Evolutionary conservation across 2,329 filamentous ascomycete genomes (phyloP), one percentile per base, ranked within the genome.

Genomic region (Septoria linicola): DNA sequence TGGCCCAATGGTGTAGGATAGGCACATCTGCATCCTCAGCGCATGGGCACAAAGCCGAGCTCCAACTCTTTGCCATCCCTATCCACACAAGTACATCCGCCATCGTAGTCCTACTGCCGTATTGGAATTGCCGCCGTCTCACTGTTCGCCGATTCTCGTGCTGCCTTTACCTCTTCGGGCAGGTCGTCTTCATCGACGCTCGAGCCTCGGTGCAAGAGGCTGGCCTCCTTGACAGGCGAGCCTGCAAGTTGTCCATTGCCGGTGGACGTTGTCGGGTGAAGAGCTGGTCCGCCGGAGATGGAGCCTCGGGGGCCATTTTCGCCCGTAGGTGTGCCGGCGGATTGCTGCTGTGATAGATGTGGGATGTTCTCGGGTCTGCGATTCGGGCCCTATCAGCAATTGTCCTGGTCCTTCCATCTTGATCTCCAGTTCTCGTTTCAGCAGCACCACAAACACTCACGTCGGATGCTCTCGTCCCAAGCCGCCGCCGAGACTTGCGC

Each of bases 381-480:
- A 11, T 30, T 30, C 16, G 10, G 51, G 21, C 19, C 35, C 34
- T n/a, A 55, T 54, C 35, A 56, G 51, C 34, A 36, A 27, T n/a
- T 40, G 31, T 20, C 27, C 27, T 10, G 13, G 17, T 20, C n/a
- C 1, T 27, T 13, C 23, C 20, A n/a, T 20, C 21, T 3, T 6
- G 3, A 10, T 8, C 20, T 34, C 16, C 6, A 14, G 32, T 13
- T 8, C 32, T 14, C 17, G 27, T 10, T 13, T 11, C 6, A 50
- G 37, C 23, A 27, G 23, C 23, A 27, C 23, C 10, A 10, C 34
- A 72, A 80, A 72, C 54, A 62, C 92, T 81, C 54, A 65, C 61
- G 76, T 85, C 48, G 93, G 93, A 72, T 99, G 93, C 75, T 96
- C 87, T 66, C 89, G 91, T 66, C 93, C 93, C 67, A 99, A 89